Base-by-base conservation (phyloP, 768 basidiomycete genomes). In the Strobilomyces echinocephalus region DNA sequence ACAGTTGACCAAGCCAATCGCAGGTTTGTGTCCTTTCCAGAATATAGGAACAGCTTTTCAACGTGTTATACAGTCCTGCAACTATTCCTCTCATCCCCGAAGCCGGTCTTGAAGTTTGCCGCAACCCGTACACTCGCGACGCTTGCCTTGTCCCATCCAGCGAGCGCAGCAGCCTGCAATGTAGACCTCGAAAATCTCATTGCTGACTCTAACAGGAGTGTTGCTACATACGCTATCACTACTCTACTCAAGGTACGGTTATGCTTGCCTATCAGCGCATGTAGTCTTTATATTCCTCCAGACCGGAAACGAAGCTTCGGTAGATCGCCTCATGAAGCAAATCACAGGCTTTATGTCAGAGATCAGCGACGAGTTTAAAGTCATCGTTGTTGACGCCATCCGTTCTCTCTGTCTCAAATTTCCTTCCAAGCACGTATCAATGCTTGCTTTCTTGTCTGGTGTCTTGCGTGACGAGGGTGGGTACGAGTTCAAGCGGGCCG, bases 361-460 rank as follows among this genome's bases (percentile, higher is more conserved):
- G 72, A 98, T 99, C 73, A 95, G 92, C 60, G 97, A 99, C 72
- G 97, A 99, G 73, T 99, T 99, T 83, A 98, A 97, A 77, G 95
- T 98, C 68, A 97, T 99, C 74, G 97, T 99, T 46, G 97, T 99
- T 52, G 94, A 97, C 56, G 97, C 97, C 53, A 94, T 99, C 69
- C 91, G 97, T 47, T 93, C 95, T 9, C 84, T 99, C 30, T 98
- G 95, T 73, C 86, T 99, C 75, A 99, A 99, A 72, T 99, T 99
- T 80, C 97, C 97, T 3, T 75, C 87, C 31, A 99, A 99, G 74
- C 94, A 99, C 65, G 88, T 83, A 2, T 88, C 93, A 38, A 98
- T 99, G 95, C 87, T 99, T 53, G 83, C 87, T 5, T 99, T 99
- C 84, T 80, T 99, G 31, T 94, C 93, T 42, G 93, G 95, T 50